A percentile compares a stretch with the other conserved stretches of the same genome.
phyloP scores from a whole-genome alignment of 2,329 filamentous ascomycete species.

The Penicillium sp. region DNA sequence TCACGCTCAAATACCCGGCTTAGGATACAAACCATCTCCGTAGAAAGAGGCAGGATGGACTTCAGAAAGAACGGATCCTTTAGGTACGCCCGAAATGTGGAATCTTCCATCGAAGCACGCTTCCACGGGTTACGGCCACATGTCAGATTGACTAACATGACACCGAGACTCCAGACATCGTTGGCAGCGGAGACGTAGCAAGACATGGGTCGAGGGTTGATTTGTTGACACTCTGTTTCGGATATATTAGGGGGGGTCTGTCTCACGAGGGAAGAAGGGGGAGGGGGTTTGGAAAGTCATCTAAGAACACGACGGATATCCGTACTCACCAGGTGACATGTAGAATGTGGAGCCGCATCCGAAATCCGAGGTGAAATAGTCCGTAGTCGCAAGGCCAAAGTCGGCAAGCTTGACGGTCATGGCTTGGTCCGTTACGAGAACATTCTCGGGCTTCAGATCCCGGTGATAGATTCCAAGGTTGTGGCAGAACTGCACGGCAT shows the following conservation, averaged over 20 bases:
- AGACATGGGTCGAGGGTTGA: constrained; percentile 68
- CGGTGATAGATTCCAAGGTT: constrained; percentile 91
- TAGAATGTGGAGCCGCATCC: constrained; percentile 98
- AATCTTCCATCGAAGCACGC: constrained; percentile 88
- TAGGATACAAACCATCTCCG: constrained; percentile 86
- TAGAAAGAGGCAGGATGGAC: constrained; percentile 87
- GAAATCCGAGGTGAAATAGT: constrained; percentile 85
- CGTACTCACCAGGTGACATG: constrained; percentile 91
- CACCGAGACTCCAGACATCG: constrained; percentile 97
- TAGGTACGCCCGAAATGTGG: constrained; percentile 89
- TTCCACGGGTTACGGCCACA: constrained; percentile 99
- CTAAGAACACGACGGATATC: constrained; percentile 12
- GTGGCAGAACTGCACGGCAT: constrained; percentile 96
- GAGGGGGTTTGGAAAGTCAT: background rate
- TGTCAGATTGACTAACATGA: constrained; percentile 95
- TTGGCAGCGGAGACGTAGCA: constrained; percentile 93
- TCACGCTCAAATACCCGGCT: constrained; percentile 85
- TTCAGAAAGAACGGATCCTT: constrained; percentile 85
- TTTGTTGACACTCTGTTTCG: constrained; percentile 82
- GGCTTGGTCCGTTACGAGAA: constrained; percentile 86
- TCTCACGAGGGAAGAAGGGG: constrained; percentile 1
- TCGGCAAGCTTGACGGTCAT: constrained; percentile 94
- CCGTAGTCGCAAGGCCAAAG: constrained; percentile 91
- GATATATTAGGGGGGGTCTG: constrained; percentile 17
- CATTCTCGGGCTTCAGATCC: constrained; percentile 98